A percentile compares a stretch with the other conserved stretches of the same genome.
phyloP scores from a whole-genome alignment of 164 flowering plant species.

The Malania oleifera region DNA sequence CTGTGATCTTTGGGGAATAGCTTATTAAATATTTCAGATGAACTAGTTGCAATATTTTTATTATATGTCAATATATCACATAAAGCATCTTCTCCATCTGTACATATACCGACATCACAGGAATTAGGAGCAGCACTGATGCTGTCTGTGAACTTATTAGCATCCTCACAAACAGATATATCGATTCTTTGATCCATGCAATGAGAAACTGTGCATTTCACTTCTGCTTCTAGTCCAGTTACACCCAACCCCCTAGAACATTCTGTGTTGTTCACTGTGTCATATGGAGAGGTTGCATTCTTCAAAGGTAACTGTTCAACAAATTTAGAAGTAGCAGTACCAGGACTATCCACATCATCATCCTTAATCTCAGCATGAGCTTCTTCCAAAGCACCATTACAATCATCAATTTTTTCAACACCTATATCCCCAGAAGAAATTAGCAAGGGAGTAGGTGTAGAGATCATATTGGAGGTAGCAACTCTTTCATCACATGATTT shows the following conservation, averaged over 20 bases:
- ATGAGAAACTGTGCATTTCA: constrained; percentile 1
- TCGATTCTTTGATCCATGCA: constrained; percentile 8
- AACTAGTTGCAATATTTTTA: constrained; percentile 46
- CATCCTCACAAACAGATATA: constrained; percentile 10
- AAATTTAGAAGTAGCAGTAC: constrained; percentile 66
- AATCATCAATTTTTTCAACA: constrained; percentile 12
- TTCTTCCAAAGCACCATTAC: constrained; percentile 19
- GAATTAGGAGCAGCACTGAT: constrained; percentile 3
- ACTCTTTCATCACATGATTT: constrained; percentile 25
- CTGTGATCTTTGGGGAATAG: constrained; percentile 32
- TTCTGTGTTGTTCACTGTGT: constrained; percentile 10
- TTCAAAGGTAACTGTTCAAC: constrained; percentile 26
- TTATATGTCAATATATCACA: constrained; percentile 46
- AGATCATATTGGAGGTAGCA: constrained; percentile 18
- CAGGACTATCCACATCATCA: constrained; percentile 66
- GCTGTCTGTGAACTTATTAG: constrained; percentile 10
- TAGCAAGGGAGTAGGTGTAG: constrained; percentile 37
- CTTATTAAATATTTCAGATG: constrained; percentile 48
- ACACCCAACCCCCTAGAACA: constrained; percentile 13
- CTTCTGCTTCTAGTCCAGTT: constrained; percentile 8
- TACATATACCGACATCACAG: background rate
- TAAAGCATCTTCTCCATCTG: constrained; percentile 16
- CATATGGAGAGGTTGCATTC: constrained; percentile 17
- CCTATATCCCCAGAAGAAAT: constrained; percentile 19
- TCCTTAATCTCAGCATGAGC: constrained; percentile 23